Evolutionary conservation across 306 rosid genomes (phyloP), one percentile per base, ranked within the genome.

Genomic region (Lathyrus aphaca): DNA sequence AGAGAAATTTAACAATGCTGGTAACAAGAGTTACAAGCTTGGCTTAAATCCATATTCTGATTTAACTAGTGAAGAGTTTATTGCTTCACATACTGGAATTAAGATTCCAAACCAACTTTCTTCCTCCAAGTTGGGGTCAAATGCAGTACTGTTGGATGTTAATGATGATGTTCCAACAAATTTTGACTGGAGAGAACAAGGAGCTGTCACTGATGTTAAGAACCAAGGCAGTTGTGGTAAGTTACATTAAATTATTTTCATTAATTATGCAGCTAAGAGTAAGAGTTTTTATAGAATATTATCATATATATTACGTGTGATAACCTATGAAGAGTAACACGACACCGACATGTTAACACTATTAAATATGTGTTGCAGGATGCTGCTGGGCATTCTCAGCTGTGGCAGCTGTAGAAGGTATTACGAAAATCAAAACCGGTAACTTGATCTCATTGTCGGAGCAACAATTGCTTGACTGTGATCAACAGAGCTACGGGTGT

Each of bases 371-470:
- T 56, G 38, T 56, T 13, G 40, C 29, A 81, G 88, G 64, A 64
- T 5, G 76, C 10, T 81, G 86, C 9, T 85, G 86, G 86, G 81
- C 84, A 0, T 82, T 82, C 59, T 65, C 82, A 3, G 54, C 69
- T 0, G 66, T 67, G 50, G 89, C 84, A 13, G 79, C 84, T 6
- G 50, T 53, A 68, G 86, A 85, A 63, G 81, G 89, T 9, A 60
- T 73, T 10, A 9, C 2, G 13, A 8, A 76, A 30, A 77, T 64
- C 11, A 46, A 17, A 64, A 73, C 38, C 1, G 75, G 83, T 0
- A 32, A 60, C 0, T 44, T 81, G 77, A 23, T 25, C 8, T 25
- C 78, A 9, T 44, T 82, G 4, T 82, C 86, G 0, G 82, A 68
- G 74, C 80, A 85, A 66, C 73, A 85, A 30, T 49, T 85, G 1